Conservation (phyloP, 2,329 filamentous ascomycete genomes). For the Berkeleyomyces basicola region DNA sequence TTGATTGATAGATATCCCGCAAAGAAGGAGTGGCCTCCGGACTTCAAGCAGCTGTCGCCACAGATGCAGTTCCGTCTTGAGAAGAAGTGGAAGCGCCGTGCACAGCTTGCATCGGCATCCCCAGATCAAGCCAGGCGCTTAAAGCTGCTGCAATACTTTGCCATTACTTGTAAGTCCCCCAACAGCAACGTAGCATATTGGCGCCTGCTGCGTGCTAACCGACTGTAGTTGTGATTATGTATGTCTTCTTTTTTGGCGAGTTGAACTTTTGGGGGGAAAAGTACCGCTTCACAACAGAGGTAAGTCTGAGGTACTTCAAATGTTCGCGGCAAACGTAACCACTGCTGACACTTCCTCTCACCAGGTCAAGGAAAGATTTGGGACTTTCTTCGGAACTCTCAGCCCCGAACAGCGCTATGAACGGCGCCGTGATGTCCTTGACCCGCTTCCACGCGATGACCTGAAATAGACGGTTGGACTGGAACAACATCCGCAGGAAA, state of each 20-base stretch:
- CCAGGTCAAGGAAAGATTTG: slow-evolving; percentile 15
- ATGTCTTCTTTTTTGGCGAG: slow-evolving; percentile 27
- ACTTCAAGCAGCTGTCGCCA: slow-evolving; percentile 50
- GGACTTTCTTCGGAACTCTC: slow-evolving; percentile 25
- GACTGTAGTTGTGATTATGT: slow-evolving; percentile 22
- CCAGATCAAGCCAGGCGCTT: slow-evolving; percentile 49
- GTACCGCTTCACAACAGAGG: slow-evolving; percentile 29
- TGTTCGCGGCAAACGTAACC: background rate
- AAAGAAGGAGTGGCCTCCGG: slow-evolving; percentile 63
- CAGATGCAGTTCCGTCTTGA: slow-evolving; percentile 67
- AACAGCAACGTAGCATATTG: no score
- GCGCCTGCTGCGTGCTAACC: background rate
- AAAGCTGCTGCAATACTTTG: slow-evolving; percentile 46
- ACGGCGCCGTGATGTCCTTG: slow-evolving; percentile 23
- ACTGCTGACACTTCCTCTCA: background rate
- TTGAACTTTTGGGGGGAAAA: slow-evolving; percentile 28
- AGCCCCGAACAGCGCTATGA: slow-evolving; percentile 28
- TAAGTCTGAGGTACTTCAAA: slow-evolving; percentile 13
- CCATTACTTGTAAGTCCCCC: slow-evolving; percentile 35
- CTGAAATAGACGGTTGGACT: background rate
- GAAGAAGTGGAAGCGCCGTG: slow-evolving; percentile 58
- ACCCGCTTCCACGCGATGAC: slow-evolving; percentile 15
- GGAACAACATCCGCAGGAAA: background rate
- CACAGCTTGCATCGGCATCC: slow-evolving; percentile 42
- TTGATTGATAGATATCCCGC: slow-evolving; percentile 43